phyloP scores from a whole-genome alignment of 148 eudicot species.

The Oxyria digyna region DNA sequence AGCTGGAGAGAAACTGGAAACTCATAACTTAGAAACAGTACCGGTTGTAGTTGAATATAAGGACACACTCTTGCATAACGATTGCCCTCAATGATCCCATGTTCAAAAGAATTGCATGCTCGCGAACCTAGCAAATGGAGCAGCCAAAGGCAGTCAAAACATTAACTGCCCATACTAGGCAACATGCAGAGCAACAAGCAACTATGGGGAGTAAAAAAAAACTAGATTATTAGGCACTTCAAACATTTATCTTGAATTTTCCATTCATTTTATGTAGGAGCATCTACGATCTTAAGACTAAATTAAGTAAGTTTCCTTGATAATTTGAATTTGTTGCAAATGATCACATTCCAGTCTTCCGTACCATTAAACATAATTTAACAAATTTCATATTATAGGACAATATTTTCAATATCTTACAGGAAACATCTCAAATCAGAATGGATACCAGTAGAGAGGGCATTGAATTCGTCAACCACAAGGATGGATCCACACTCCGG shows the following conservation, averaged over 20 bases:
- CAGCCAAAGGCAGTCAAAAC: constrained; percentile 8
- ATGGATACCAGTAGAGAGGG: constrained; percentile 78
- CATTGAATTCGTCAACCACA: constrained; percentile 96
- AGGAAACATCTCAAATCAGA: not conserved
- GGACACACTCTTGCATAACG: constrained; percentile 87
- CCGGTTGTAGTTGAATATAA: constrained; percentile 91
- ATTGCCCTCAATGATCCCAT: constrained; percentile 92
- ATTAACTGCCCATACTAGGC: not conserved
- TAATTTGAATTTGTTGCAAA: not conserved
- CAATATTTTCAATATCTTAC: not conserved
- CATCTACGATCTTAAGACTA: not conserved
- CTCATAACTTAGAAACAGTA: constrained; percentile 12
- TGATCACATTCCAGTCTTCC: not conserved
- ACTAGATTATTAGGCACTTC: not conserved
- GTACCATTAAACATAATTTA: not conserved
- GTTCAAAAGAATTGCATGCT: constrained; percentile 80
- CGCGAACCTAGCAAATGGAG: constrained; percentile 56
- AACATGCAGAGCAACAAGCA: not conserved
- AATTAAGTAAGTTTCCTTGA: not conserved
- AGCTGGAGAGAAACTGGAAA: constrained; percentile 4
- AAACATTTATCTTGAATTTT: not conserved
- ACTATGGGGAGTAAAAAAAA: not conserved
- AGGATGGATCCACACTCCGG: constrained; percentile 92
- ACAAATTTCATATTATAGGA: not conserved
- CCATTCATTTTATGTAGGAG: not conserved